Conservation (phyloP, 306 rosid genomes). For the Sindora glabra region DNA sequence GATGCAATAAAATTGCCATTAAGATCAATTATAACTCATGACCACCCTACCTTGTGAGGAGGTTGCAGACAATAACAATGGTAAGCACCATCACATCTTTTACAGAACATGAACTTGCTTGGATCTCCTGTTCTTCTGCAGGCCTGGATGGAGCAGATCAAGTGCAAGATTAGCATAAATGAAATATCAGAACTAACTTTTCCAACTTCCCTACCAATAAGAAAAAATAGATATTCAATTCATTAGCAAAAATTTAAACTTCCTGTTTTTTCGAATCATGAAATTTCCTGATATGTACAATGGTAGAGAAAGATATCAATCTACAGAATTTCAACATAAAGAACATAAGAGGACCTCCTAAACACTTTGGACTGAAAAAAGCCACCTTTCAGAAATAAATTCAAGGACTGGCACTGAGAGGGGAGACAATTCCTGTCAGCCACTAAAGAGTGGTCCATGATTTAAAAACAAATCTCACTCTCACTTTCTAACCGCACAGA, state of each 20-base stretch:
- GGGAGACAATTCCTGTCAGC: not conserved
- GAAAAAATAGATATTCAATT: not conserved
- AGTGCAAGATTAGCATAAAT: slow-evolving; percentile 9
- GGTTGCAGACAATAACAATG: slow-evolving; percentile 98
- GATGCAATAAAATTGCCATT: slow-evolving; percentile 3
- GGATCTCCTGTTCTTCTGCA: slow-evolving; percentile 97
- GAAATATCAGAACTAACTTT: slow-evolving; percentile 7
- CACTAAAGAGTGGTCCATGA: not conserved
- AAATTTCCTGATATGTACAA: not conserved
- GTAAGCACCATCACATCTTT: slow-evolving; percentile 95
- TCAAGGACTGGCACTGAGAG: not conserved
- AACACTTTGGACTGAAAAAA: not conserved
- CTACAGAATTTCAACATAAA: not conserved
- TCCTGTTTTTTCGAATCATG: too few relatives aligned
- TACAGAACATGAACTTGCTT: slow-evolving; percentile 94
- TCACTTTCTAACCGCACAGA: not conserved
- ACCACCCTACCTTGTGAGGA: slow-evolving; percentile 76
- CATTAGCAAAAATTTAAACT: too few relatives aligned
- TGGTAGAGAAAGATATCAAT: not conserved
- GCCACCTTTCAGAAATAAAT: not conserved
- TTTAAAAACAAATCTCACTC: not conserved
- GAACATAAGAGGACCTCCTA: too few relatives aligned
- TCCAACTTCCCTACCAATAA: slow-evolving; percentile 2
- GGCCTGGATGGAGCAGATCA: slow-evolving; percentile 41
- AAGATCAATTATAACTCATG: slow-evolving; percentile 9